Conservation (phyloP, 179 eudicot genomes). For the Beta corolliflora region DNA sequence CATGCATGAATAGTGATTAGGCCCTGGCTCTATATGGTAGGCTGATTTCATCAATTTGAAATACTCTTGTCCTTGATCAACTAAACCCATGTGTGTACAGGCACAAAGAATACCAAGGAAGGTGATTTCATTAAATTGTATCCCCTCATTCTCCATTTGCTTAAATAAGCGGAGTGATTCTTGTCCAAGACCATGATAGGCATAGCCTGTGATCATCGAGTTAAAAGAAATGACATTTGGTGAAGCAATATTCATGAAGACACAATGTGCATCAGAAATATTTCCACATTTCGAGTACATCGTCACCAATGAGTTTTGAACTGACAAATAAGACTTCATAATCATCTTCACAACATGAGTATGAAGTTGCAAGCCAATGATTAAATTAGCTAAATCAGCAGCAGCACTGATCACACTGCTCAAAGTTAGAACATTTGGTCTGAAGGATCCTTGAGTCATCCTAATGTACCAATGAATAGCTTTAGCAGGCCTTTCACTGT, state of each 20-base stretch:
- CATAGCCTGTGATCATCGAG: conserved; percentile 62
- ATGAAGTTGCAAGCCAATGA: conserved; percentile 64
- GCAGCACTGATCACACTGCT: conserved; percentile 69
- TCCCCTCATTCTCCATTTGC: conserved; percentile 36
- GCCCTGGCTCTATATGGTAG: conserved; percentile 48
- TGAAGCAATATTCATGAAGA: conserved; percentile 41
- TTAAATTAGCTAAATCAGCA: conserved; percentile 53
- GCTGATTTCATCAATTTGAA: conserved; percentile 51
- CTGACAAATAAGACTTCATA: conserved; percentile 49
- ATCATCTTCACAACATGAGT: conserved; percentile 48
- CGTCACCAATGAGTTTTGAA: conserved; percentile 63
- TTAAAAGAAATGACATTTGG: conserved; percentile 65
- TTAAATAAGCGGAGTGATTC: conserved; percentile 50
- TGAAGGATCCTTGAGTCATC: conserved; percentile 47
- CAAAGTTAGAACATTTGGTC: conserved; percentile 62
- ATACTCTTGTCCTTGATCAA: conserved; percentile 53
- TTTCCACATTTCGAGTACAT: conserved; percentile 76
- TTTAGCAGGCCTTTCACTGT: conserved; percentile 43
- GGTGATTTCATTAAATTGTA: conserved; percentile 51
- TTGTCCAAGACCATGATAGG: conserved; percentile 59
- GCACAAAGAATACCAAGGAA: conserved; percentile 67
- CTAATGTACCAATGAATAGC: conserved; percentile 54
- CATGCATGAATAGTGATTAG: conserved; percentile 76
- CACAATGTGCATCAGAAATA: conserved; percentile 47
- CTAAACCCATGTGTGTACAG: conserved; percentile 59